Conservation (phyloP, 306 rosid species). For the Glycyrrhiza uralensis region DNA sequence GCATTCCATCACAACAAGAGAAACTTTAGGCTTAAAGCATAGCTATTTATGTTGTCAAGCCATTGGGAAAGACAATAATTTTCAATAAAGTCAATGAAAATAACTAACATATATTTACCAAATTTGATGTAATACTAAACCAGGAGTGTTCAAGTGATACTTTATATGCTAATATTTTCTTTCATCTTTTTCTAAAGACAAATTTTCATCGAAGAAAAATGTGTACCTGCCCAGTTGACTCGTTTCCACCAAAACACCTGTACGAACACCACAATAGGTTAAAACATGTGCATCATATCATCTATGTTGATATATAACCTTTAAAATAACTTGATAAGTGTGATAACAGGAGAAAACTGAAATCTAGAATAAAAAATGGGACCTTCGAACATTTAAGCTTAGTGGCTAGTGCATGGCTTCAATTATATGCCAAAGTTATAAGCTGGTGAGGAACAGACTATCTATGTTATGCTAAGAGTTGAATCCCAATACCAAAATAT, state of each 20-base stretch:
- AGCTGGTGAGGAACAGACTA: background rate
- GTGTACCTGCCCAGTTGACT: conserved; percentile 72
- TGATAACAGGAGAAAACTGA: background rate
- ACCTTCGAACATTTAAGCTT: background rate
- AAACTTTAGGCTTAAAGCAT: background rate
- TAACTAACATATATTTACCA: background rate
- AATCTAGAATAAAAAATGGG: background rate
- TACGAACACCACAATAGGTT: conserved; percentile 32
- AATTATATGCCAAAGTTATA: background rate
- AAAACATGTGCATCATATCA: conserved; percentile 20
- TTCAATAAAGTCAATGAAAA: background rate
- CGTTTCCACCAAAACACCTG: conserved; percentile 74
- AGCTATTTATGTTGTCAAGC: background rate
- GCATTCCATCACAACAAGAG: background rate
- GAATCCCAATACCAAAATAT: background rate
- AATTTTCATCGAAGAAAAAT: conserved; percentile 23
- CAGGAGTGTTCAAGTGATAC: background rate
- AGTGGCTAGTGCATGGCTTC: background rate
- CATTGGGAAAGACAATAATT: background rate
- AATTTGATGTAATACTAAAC: background rate
- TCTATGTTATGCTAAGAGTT: background rate
- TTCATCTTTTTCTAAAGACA: conserved; percentile 1
- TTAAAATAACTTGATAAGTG: background rate
- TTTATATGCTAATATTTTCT: background rate
- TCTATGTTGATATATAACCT: background rate